Evolutionary conservation across 306 rosid species (phyloP).

Genomic region (Pterocarpus santalinus): DNA sequence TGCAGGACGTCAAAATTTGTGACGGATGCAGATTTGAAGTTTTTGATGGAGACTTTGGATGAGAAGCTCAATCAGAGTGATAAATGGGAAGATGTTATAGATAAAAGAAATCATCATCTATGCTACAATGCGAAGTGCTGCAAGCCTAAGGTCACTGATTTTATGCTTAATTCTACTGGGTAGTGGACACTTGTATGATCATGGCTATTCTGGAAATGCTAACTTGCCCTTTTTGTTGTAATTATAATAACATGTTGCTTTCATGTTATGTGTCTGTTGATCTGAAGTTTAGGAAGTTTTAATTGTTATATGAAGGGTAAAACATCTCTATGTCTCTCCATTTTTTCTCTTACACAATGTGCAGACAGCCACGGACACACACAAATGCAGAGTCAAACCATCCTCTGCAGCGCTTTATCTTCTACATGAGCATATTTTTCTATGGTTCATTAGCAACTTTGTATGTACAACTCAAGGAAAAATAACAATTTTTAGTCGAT

Average conservation of each 20-base stretch:
- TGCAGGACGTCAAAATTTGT: constrained; percentile 73
- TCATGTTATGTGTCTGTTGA: constrained; percentile 1
- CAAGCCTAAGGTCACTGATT: constrained; percentile 78
- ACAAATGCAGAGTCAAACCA: constrained; percentile 31
- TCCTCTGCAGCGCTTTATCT: constrained; percentile 1
- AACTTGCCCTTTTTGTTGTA: constrained; percentile 13
- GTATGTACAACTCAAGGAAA: constrained; percentile 11
- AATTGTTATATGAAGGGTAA: constrained; percentile 33
- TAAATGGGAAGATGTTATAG: constrained; percentile 82
- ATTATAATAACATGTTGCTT: constrained; percentile 21
- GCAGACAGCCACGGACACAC: background rate
- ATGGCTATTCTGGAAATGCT: constrained; percentile 20
- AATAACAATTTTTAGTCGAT: constrained; percentile 7
- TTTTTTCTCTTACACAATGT: constrained; percentile 25
- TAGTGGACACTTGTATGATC: constrained; percentile 24
- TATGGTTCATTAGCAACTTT: constrained; percentile 9
- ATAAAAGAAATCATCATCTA: constrained; percentile 67
- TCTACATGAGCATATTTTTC: constrained; percentile 14
- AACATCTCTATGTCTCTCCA: background rate
- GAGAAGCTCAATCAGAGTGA: constrained; percentile 58
- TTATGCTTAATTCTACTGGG: constrained; percentile 25
- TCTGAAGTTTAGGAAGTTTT: constrained; percentile 32
- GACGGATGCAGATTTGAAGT: constrained; percentile 76
- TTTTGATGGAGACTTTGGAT: constrained; percentile 69
- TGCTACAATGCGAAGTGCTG: constrained; percentile 81